These are phyloP conservation scores for Leptosphaerulina australis DNA, from an alignment of 2,329 filamentous ascomycete species.

Conservation along the genomic window DNA sequence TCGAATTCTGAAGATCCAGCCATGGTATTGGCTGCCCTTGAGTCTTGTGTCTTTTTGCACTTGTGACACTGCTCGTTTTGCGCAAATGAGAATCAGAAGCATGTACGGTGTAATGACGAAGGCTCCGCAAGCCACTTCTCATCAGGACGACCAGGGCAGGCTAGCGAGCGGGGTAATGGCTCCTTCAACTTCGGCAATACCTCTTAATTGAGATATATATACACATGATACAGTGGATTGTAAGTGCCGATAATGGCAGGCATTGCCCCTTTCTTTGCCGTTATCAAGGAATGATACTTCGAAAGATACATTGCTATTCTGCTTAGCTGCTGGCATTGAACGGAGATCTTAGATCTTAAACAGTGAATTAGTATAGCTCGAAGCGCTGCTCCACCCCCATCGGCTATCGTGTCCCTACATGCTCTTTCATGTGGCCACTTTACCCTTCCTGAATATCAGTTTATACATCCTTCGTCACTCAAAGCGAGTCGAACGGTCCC, in stretches of 20 bases:
- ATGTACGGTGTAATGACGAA: slow-evolving; percentile 2
- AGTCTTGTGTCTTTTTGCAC: neutral
- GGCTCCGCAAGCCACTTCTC: neutral
- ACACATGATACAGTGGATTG: neutral
- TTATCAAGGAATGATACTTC: no score
- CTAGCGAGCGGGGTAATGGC: slow-evolving; percentile 17
- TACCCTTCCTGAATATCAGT: slow-evolving; percentile 57
- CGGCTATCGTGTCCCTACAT: slow-evolving; percentile 45
- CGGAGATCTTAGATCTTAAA: neutral
- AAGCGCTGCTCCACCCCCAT: slow-evolving; percentile 1
- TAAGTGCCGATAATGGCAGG: neutral
- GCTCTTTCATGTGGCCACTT: slow-evolving; percentile 50
- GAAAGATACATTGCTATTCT: neutral
- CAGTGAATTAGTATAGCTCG: neutral
- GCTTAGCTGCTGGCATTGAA: no score
- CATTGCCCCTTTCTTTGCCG: neutral
- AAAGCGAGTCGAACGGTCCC: slow-evolving; percentile 58
- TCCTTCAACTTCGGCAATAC: slow-evolving; percentile 5
- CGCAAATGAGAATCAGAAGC: neutral
- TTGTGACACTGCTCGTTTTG: neutral
- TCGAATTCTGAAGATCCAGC: slow-evolving; percentile 26
- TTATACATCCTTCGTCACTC: slow-evolving; percentile 54
- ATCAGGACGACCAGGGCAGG: neutral
- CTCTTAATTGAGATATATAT: neutral
- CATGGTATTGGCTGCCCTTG: slow-evolving; percentile 22